Conservation (phyloP, 1,284 basidiomycete genomes). For the Fomitiporia mediterranea region DNA sequence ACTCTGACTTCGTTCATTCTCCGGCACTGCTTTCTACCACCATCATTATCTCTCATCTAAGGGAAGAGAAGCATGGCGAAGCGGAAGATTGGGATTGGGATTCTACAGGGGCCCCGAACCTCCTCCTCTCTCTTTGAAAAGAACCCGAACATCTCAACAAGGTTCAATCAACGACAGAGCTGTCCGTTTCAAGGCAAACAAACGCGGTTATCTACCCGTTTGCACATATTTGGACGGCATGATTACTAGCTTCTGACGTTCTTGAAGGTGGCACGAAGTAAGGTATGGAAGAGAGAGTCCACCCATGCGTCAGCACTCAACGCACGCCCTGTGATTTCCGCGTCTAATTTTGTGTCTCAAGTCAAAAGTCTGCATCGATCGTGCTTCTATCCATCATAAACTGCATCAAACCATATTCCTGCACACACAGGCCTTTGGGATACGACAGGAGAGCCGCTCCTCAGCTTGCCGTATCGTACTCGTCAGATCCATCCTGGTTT, state of each 20-base stretch:
- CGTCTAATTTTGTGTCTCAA: not conserved
- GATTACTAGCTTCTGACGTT: not conserved
- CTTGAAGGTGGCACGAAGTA: not conserved
- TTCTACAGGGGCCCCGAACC: too few relatives aligned
- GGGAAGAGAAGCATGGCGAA: not conserved
- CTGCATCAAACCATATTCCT: not conserved
- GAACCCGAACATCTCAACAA: too few relatives aligned
- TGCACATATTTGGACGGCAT: not conserved
- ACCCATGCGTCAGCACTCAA: not conserved
- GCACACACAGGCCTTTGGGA: not conserved
- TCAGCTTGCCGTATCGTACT: not conserved
- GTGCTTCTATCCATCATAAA: not conserved
- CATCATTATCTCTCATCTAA: not conserved
- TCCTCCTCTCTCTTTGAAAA: too few relatives aligned
- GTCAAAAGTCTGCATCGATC: not conserved
- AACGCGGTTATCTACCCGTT: conserved; percentile 2
- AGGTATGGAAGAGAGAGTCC: not conserved
- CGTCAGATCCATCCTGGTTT: not conserved
- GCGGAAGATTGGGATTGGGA: not conserved
- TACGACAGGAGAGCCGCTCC: not conserved
- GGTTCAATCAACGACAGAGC: not conserved
- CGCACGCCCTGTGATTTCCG: not conserved
- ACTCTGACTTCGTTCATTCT: not conserved
- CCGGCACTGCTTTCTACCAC: not conserved
- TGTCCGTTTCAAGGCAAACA: conserved; percentile 4